Evolutionary conservation across 1,284 basidiomycete species (phyloP), one percentile per base, ranked within the genome.

Genomic region (Austroboletus rostrupii): DNA sequence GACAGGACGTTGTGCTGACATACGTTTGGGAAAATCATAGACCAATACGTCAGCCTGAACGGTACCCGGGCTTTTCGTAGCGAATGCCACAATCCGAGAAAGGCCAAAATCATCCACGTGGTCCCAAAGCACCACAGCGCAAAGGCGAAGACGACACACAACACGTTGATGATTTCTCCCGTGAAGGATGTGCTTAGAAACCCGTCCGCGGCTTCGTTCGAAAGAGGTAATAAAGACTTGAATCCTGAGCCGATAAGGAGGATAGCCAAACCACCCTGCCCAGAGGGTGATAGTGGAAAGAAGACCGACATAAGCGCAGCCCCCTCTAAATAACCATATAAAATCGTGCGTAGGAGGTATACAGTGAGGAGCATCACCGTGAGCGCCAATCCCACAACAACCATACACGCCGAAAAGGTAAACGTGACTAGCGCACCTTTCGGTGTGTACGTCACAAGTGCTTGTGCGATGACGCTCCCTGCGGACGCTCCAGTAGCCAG

Each of bases 401-500:
- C 73, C 49, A 85, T 65, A 37, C 80, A 80, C 21, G 79, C 61
- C 21, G 73, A 78, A 35, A 78, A 67, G 14, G 74, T 63, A 21
- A 80, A 54, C 6, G 85, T 86, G 26, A 83, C 60, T 26, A 81
- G 66, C 1, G 85, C 83, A 53, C 79, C 72, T 1, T 64, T 52
- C 1, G 71, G 65, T 26, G 77, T 76, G 56, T 76, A 74, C 12
- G 69, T 53, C 14, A 69, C 54, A 9, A 88, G 61, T 2, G 77
- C 69, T 5, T 70, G 57, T 1, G 83, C 78, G 7, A 90, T 68
- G 39, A 85, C 64, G 0, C 76, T 81, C 2, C 88, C 88, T 0
- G 82, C 73, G 1, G 86, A 81, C 0, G 85, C 75, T 0, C 77
- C 78, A 60, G 91, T 89, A 33, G 86, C 78, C 0, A 84, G 72